Percentiles rank a stretch among this genome's conserved stretches.
phyloP scores from a whole-genome alignment of 805 yeast genomes.

The Candida multigemmis region DNA sequence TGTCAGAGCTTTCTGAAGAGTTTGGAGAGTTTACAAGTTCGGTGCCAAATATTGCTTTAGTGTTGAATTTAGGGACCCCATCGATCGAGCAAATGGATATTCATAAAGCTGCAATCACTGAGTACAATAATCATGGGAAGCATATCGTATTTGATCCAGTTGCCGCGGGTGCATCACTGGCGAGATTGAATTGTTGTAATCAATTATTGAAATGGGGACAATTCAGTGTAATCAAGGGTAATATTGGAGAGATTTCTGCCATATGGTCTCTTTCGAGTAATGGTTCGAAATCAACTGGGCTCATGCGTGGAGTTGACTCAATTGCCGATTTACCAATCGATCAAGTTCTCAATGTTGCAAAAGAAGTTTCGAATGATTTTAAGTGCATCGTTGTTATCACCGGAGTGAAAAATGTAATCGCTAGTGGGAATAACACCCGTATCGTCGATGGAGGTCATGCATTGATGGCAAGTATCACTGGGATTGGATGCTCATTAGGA shows the following conservation, averaged over 20 bases:
- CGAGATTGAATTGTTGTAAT: slow-evolving; percentile 42
- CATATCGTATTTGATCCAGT: slow-evolving; percentile 86
- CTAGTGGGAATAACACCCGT: slow-evolving; percentile 7
- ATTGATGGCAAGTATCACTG: slow-evolving; percentile 63
- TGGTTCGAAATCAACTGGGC: slow-evolving; percentile 8
- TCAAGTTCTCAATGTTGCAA: slow-evolving; percentile 31
- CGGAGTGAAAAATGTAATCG: slow-evolving; percentile 35
- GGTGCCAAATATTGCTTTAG: slow-evolving; percentile 44
- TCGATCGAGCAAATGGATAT: slow-evolving; percentile 32
- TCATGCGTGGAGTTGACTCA: slow-evolving; percentile 72
- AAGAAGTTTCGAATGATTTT: slow-evolving; percentile 38
- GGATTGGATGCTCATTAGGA: slow-evolving; percentile 79
- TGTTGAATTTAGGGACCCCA: slow-evolving; percentile 73
- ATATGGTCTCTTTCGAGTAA: slow-evolving; percentile 27
- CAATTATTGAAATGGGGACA: slow-evolving; percentile 47
- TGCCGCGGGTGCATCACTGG: slow-evolving; percentile 77
- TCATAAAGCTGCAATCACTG: slow-evolving; percentile 42
- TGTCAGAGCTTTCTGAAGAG: slow-evolving; percentile 70
- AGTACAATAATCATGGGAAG: slow-evolving; percentile 45
- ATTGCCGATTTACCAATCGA: slow-evolving; percentile 13
- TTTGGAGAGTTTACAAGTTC: slow-evolving; percentile 51
- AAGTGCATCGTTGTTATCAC: slow-evolving; percentile 63
- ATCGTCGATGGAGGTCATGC: slow-evolving; percentile 48
- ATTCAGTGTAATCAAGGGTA: slow-evolving; percentile 71
- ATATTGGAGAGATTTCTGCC: slow-evolving; percentile 74